Conservation (phyloP, 225 moss, liverwort and hornwort genomes). For the Ulota crispa region DNA sequence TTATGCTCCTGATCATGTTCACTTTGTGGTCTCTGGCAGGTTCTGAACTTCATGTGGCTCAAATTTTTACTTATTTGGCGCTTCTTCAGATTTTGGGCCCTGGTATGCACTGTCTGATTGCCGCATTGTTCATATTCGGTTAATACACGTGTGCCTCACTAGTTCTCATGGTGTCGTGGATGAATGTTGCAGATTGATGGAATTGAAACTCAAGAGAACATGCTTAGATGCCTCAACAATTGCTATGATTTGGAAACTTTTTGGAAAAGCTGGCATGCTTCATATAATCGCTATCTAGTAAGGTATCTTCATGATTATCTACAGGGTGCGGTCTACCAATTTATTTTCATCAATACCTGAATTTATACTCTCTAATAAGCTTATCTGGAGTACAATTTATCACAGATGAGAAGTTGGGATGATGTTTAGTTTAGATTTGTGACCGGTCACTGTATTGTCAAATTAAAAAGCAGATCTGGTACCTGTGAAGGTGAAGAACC, state of each 20-base stretch:
- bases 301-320: slow-evolving; percentile 51
- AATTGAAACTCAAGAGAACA: slow-evolving; percentile 94
- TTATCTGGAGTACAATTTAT: neutral
- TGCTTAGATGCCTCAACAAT: slow-evolving; percentile 93
- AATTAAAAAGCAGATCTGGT: neutral
- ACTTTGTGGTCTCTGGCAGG: slow-evolving; percentile 49
- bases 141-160: neutral
- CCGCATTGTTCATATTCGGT: neutral
- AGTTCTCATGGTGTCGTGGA: slow-evolving; percentile 23
- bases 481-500: neutral
- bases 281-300: slow-evolving; percentile 90
- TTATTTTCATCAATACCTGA: neutral
- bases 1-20: neutral
- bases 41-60: slow-evolving; percentile 99
- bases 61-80: slow-evolving; percentile 98
- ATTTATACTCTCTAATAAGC: neutral
- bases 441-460: neutral
- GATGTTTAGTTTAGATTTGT: neutral
- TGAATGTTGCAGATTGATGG: slow-evolving; percentile 69
- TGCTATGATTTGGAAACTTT: slow-evolving; percentile 96
- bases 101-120: slow-evolving; percentile 51
- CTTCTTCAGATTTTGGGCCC: slow-evolving; percentile 95
- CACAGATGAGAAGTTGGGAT: neutral
- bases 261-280: slow-evolving; percentile 99
- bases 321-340: neutral